Percentiles rank a stretch among this genome's conserved stretches.
phyloP scores from a whole-genome alignment of 2,329 filamentous ascomycete genomes.

The Gaeumannomyces tritici region DNA sequence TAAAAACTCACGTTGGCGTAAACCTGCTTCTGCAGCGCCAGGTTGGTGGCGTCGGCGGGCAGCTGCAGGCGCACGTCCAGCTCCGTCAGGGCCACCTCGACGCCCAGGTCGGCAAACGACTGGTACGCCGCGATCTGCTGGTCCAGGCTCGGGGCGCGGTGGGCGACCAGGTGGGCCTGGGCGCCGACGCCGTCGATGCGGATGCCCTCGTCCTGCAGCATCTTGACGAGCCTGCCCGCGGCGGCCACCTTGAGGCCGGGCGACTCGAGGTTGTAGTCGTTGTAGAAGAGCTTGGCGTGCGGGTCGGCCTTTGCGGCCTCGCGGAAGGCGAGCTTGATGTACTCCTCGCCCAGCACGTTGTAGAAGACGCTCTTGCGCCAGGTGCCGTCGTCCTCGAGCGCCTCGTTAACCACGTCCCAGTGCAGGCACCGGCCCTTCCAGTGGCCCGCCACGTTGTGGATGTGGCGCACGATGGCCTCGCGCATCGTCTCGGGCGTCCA shows the following conservation, averaged over 20 bases:
- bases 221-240: conserved; percentile 16
- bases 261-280: conserved; percentile 39
- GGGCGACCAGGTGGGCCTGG: conserved; percentile 35
- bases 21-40: conserved; percentile 3
- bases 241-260: conserved; percentile 18
- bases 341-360: conserved; percentile 30
- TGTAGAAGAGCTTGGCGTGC: conserved; percentile 37
- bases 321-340: conserved; percentile 34
- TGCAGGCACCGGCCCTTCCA: conserved; percentile 33
- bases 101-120: conserved; percentile 25
- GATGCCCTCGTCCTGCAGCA: conserved; percentile 20
- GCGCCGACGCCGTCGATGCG: conserved; percentile 39
- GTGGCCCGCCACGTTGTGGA: conserved; percentile 30
- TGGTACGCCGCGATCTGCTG: conserved; percentile 24
- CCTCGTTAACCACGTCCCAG: conserved; percentile 46
- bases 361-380: conserved; percentile 29
- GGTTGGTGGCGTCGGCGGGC: conserved; percentile 1
- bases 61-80: conserved; percentile 21
- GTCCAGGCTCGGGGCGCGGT: conserved; percentile 23
- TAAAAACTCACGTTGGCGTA: conserved; percentile 3
- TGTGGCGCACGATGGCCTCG: conserved; percentile 38
- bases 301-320: conserved; percentile 30
- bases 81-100: conserved; percentile 40
- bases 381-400: conserved; percentile 34
- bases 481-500: conserved; percentile 41